A percentile compares a stretch with the other conserved stretches of the same genome.
These are phyloP conservation scores for Aspergillus quadricinctus DNA, from an alignment of 2,329 filamentous ascomycete species.

Conservation along the genomic window DNA sequence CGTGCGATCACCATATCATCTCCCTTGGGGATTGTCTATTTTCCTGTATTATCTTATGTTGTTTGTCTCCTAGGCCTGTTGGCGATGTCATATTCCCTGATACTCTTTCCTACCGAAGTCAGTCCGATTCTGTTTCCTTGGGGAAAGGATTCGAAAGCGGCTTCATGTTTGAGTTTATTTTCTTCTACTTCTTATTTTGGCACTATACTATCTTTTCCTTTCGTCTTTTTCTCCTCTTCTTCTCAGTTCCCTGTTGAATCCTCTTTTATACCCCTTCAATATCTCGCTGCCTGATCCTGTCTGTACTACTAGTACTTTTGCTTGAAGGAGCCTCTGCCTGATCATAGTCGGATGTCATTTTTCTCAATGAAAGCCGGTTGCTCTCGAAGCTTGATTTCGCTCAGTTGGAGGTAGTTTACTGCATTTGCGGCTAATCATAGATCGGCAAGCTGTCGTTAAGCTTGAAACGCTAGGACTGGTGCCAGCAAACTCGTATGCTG, in stretches of 20 bases:
- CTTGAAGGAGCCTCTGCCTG: conserved; percentile 1
- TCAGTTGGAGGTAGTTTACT: background rate
- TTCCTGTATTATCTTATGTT: background rate
- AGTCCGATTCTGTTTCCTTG: background rate
- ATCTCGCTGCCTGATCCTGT: conserved; percentile 4
- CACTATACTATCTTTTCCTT: conserved; percentile 1
- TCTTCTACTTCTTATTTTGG: conserved; percentile 1
- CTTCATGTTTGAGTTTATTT: conserved; percentile 4
- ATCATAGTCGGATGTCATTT: background rate
- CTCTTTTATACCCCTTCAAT: conserved; percentile 19
- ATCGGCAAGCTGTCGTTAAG: background rate
- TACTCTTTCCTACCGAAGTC: background rate
- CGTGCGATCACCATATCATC: background rate
- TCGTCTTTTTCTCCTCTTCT: conserved; percentile 4
- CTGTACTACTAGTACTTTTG: conserved; percentile 18
- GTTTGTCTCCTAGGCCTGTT: background rate
- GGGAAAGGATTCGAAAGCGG: background rate
- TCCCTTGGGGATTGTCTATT: background rate
- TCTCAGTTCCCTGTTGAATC: conserved; percentile 7
- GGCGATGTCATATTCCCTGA: background rate
- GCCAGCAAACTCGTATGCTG: background rate
- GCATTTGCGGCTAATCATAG: background rate
- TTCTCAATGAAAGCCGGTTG: background rate
- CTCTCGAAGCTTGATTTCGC: background rate
- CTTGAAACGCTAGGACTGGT: background rate